Base-by-base conservation (phyloP, 2,329 filamentous ascomycete species). In the Talaromyces sp. region DNA sequence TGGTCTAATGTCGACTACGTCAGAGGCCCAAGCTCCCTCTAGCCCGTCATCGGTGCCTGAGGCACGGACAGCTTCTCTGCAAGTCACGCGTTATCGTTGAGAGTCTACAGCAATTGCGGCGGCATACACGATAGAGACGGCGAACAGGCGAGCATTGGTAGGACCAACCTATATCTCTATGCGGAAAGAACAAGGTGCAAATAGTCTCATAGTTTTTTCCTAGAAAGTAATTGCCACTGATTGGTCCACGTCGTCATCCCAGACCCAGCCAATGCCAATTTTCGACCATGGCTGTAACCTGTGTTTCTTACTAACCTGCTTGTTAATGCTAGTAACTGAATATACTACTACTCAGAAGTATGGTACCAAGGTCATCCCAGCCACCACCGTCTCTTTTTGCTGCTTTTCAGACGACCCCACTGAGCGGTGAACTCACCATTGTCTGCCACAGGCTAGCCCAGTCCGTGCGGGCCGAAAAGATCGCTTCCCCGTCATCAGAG, bases 11-110 rank as follows among this genome's bases (percentile, higher is more conserved):
- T 57, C 39, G 41, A 37, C 31, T 50, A 65, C 64, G 64, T 65
- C 58, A 62, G 59, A 19, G 64, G 64, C 64, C 64, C 64, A 62
- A 65, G 64, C 64, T 65, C 64, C 59, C 8, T 27, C 63, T 45
- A 31, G 62, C 19, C 37, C 19, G 14, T 14, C 31, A 16, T 45
- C 4, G 24, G 31, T 48, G 63, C 43, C 41, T 62, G 24, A 47
- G 64, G 58, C 63, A 43, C 7, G 0, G 2, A 52, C 14, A 50
- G 24, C 47, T 50, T n/a, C 47, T 50, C 24, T 33, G 41, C 8
- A 22, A 45, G 43, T 31, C 27, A 6, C 27, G 7, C 5, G 7
- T 7, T 31, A 6, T 31, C 7, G 27, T 31, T 31, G 27, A 31
- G 27, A 31, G 27, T 7, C 27, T 31, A 31, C 27, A 31, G 27